Conservation (phyloP, 305 asterid genomes). For the Petunia hybrid region DNA sequence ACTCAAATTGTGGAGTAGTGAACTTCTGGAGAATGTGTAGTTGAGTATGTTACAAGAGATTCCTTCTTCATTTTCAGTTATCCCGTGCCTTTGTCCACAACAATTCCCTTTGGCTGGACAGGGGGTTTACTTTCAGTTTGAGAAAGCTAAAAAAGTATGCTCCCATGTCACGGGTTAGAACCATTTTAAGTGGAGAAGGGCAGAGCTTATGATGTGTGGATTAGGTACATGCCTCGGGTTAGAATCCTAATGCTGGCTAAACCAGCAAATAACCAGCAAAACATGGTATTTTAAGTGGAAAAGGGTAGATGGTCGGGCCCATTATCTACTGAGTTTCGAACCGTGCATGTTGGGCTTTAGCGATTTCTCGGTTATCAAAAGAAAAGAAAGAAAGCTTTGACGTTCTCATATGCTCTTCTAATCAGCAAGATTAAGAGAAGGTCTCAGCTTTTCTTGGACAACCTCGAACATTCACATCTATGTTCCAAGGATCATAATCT, state of each 20-base stretch:
- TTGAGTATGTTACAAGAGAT: constrained; percentile 24
- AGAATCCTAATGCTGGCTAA: too few species aligned
- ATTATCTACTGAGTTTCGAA: too few species aligned
- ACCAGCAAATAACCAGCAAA: too few species aligned
- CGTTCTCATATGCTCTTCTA: background rate
- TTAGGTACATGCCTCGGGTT: too few species aligned
- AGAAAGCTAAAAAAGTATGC: background rate
- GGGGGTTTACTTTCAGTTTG: background rate
- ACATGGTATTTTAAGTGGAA: too few species aligned
- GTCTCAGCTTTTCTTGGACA: background rate
- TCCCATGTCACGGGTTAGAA: too few species aligned
- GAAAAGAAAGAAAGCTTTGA: background rate
- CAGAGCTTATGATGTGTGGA: too few species aligned
- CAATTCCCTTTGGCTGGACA: background rate
- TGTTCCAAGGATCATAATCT: constrained; percentile 23
- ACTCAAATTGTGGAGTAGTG: constrained; percentile 12
- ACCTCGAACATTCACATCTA: constrained; percentile 9
- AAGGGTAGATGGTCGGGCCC: too few species aligned
- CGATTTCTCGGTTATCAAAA: too few species aligned
- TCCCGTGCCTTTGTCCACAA: background rate
- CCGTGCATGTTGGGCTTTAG: too few species aligned
- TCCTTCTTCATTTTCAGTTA: constrained; percentile 7
- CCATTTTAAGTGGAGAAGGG: too few species aligned
- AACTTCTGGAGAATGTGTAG: constrained; percentile 2
- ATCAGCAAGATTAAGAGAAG: background rate